Evolutionary conservation across 352 stramenopile species (phyloP).

Genomic region (Pythium chondricola): DNA sequence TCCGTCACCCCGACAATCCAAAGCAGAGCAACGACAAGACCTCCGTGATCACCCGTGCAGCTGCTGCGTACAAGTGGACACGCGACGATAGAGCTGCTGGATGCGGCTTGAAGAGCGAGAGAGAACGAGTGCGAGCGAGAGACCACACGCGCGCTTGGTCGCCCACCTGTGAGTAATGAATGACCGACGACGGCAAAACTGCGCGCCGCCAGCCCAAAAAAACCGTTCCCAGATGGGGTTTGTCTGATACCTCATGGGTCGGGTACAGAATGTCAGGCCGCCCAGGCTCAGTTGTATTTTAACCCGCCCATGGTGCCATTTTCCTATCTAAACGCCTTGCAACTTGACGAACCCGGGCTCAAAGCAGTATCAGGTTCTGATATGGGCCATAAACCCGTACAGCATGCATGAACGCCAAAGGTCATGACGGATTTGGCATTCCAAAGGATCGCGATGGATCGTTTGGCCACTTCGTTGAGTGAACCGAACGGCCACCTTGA

Average conservation of each 20-base stretch:
- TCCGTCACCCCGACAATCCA: too few species aligned
- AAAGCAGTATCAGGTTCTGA: too few species aligned
- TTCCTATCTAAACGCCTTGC: too few species aligned
- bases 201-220: slow-evolving; percentile 10
- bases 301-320: too few species aligned
- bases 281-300: too few species aligned
- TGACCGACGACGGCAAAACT: slow-evolving; percentile 10
- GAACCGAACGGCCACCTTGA: neutral
- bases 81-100: neutral
- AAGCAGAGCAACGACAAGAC: too few species aligned
- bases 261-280: too few species aligned
- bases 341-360: too few species aligned
- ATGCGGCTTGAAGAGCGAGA: neutral
- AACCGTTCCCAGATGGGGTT: slow-evolving; percentile 9
- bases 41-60: too few species aligned
- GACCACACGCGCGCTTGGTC: neutral
- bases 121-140: neutral
- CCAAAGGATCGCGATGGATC: neutral
- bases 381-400: too few species aligned
- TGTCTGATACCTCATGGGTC: neutral
- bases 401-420: neutral
- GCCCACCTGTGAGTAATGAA: slow-evolving; percentile 14
- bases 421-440: neutral
- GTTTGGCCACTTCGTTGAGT: neutral
- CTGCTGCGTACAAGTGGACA: neutral